Percentiles rank a stretch among this genome's conserved stretches.
phyloP scores from a whole-genome alignment of 2,329 filamentous ascomycete genomes.

The Pseudocercospora crystallina region DNA sequence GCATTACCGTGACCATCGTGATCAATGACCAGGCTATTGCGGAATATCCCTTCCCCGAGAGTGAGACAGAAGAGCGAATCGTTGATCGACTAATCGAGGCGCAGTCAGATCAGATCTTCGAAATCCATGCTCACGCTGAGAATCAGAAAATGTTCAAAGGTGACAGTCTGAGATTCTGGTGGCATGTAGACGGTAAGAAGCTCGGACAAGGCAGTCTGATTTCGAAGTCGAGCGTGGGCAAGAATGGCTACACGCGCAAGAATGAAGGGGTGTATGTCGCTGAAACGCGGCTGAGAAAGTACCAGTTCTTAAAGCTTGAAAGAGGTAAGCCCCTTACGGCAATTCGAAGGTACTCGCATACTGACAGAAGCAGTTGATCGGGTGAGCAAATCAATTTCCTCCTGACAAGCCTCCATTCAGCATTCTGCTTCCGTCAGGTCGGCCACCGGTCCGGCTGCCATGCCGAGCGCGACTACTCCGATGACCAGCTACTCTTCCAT shows the following conservation, averaged over 20 bases:
- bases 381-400: too few species aligned
- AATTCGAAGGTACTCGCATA: too few species aligned
- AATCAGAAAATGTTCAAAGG: constrained; percentile 4
- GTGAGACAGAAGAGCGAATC: constrained; percentile 7
- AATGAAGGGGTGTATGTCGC: constrained; percentile 11
- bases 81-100: constrained; percentile 13
- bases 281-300: constrained; percentile 9
- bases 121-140: constrained; percentile 5
- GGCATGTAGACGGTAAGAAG: constrained; percentile 14
- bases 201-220: constrained; percentile 12
- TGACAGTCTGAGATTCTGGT: constrained; percentile 6
- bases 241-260: constrained; percentile 4
- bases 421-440: too few species aligned
- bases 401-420: too few species aligned
- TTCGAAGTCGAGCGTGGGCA: neutral
- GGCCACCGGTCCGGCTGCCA: too few species aligned
- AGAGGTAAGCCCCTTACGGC: too few species aligned
- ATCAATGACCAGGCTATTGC: constrained; percentile 9
- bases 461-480: too few species aligned
- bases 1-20: constrained; percentile 4
- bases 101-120: constrained; percentile 14
- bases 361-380: too few species aligned
- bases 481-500: too few species aligned
- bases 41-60: constrained; percentile 14
- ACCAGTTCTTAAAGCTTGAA: constrained; percentile 11